Evolutionary conservation across 768 basidiomycete genomes (phyloP), one percentile per base, ranked within the genome.

Genomic region (Coprinopsis strossmayeri): DNA sequence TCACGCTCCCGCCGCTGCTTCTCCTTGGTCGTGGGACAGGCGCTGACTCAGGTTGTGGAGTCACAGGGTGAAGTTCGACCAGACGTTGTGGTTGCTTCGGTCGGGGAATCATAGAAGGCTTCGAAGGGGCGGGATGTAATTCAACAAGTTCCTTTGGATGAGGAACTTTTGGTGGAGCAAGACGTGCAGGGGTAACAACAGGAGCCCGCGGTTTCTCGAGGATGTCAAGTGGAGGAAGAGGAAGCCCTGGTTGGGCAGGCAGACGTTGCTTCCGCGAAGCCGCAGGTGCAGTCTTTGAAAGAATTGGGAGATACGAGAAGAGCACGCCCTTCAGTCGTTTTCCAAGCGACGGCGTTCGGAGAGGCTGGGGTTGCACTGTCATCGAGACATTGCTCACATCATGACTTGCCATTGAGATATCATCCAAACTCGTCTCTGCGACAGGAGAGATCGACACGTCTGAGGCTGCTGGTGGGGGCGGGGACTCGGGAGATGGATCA

Each of bases 1-100:
- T 86, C 49, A 90, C 87, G 56, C 84, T 87, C 44, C 74, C 72
- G 12, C 76, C 78, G 56, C 87, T 86, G 50, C 77, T 80, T 57
- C 81, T 69, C 49, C 86, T 66, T n/a, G 67, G 68, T 39, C 67
- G 61, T 20, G 26, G 42, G 23, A 40, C 39, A 15, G 49, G 45
- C 10, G 50, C 53, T 18, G 57, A 45, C 34, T 56, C 53, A 15
- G 58, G 58, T 2, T 64, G 61, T 13, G 70, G 65, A 5, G 70
- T 61, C 12, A 73, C 65, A 20, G 67, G 70, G 43, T 77, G 74
- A 30, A 87, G 66, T 42, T 84, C 72, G 2, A 84, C 77, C 10
- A 84, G 57, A 38, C 80, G 67, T 56, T 67, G 66, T 17, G 70
- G 72, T 23, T 44, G 25, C 30, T 58, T 54, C 20, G 55, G 55